Percentiles rank a stretch among this genome's conserved stretches.
Conservation (phyloP, 768 basidiomycete species). For the Tylopilus plumbeoviolaceoides region DNA sequence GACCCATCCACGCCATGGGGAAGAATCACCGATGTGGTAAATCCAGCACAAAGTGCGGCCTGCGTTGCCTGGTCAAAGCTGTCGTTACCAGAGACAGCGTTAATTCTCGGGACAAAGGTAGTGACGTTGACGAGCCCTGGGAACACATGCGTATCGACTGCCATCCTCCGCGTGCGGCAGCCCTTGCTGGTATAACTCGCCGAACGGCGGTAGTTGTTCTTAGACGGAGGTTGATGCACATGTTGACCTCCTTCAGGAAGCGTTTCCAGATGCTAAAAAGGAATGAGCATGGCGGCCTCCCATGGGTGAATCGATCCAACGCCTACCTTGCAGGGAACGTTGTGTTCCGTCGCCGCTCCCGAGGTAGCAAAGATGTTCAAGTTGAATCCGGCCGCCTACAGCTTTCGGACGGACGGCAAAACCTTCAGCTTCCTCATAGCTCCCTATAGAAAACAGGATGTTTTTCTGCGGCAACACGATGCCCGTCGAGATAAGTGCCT, state of each 20-base stretch:
- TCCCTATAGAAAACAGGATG: constrained; percentile 93
- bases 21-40: constrained; percentile 78
- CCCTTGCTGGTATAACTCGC: constrained; percentile 97
- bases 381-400: constrained; percentile 89
- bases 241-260: constrained; percentile 90
- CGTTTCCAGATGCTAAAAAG: constrained; percentile 77
- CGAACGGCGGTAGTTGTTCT: constrained; percentile 94
- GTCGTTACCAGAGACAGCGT: constrained; percentile 38
- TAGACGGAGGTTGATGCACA: constrained; percentile 99
- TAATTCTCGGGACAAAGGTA: constrained; percentile 79
- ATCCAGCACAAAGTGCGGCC: constrained; percentile 85
- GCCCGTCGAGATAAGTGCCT: constrained; percentile 94
- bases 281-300: constrained; percentile 2
- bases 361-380: constrained; percentile 97
- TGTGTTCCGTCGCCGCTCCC: constrained; percentile 94
- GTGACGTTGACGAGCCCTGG: no score
- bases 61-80: constrained; percentile 69
- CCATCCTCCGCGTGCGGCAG: constrained; percentile 96
- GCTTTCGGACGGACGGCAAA: constrained; percentile 89
- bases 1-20: constrained; percentile 60
- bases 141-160: constrained; percentile 99
- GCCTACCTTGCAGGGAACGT: constrained; percentile 88
- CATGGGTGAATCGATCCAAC: background rate
- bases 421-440: constrained; percentile 96
- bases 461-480: constrained; percentile 96